A percentile compares a stretch with the other conserved stretches of the same genome.
These are phyloP conservation scores for Pyrus bretschneideri DNA, from an alignment of 306 rosid genomes.

Conservation along the genomic window DNA sequence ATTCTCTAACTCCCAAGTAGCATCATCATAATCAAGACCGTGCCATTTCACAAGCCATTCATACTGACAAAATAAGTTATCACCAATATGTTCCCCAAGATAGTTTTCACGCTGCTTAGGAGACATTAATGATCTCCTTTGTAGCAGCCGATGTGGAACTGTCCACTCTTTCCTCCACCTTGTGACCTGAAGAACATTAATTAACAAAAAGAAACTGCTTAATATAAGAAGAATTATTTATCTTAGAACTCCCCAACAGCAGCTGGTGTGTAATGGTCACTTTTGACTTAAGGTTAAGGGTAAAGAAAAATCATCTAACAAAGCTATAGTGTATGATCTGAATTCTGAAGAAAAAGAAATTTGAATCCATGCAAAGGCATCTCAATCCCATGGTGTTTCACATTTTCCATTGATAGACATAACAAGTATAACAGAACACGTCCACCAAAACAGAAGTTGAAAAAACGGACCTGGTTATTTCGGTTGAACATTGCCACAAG, in stretches of 20 bases:
- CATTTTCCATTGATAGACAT: neutral
- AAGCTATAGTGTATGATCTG: neutral
- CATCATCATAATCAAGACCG: conserved; percentile 54
- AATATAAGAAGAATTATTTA: neutral
- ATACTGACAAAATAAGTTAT: conserved; percentile 20
- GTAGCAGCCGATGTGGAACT: conserved; percentile 57
- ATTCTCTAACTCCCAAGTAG: conserved; percentile 68
- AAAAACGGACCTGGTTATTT: conserved; percentile 41
- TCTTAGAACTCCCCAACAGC: neutral
- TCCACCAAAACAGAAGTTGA: neutral
- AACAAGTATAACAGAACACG: neutral
- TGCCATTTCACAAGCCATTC: conserved; percentile 80
- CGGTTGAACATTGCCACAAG: conserved; percentile 37
- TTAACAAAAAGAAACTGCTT: neutral
- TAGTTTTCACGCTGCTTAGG: conserved; percentile 22
- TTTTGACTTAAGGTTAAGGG: neutral
- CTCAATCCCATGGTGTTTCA: conserved; percentile 1
- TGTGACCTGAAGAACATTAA: conserved; percentile 22
- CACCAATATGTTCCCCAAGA: conserved; percentile 22
- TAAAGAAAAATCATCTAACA: neutral
- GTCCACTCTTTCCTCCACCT: conserved; percentile 52
- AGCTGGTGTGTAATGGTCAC: neutral
- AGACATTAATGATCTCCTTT: conserved; percentile 35
- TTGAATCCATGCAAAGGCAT: neutral
- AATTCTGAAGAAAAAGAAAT: neutral